Evolutionary conservation across 305 asterid species (phyloP).

Genomic region (Salvia sclarea): DNA sequence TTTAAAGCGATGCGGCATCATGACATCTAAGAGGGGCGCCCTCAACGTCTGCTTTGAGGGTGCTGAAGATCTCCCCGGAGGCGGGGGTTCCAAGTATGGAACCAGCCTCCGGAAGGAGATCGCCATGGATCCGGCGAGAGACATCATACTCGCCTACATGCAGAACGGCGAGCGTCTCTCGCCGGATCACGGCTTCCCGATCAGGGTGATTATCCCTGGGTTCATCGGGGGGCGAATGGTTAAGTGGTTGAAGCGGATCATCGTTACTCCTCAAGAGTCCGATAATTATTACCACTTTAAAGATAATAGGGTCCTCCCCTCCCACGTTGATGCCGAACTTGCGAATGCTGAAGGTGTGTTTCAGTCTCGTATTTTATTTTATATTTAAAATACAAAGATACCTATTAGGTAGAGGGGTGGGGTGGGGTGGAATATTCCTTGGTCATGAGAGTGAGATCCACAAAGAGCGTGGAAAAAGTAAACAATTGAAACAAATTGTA

Average conservation of each 20-base stretch:
- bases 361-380: background rate
- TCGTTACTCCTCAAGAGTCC: conserved; percentile 68
- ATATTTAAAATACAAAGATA: background rate
- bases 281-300: conserved; percentile 72
- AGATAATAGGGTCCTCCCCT: conserved; percentile 83
- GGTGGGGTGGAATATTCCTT: background rate
- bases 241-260: conserved; percentile 79
- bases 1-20: conserved; percentile 65
- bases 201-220: conserved; percentile 83
- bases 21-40: conserved; percentile 49
- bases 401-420: background rate
- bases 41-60: conserved; percentile 83
- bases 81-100: conserved; percentile 89
- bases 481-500: background rate
- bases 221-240: conserved; percentile 97
- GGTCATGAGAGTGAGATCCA: background rate
- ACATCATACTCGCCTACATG: conserved; percentile 82
- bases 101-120: conserved; percentile 60
- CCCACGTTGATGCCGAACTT: conserved; percentile 86
- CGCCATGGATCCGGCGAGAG: conserved; percentile 82
- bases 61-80: conserved; percentile 84
- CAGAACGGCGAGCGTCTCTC: conserved; percentile 71
- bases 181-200: conserved; percentile 90
- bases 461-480: background rate
- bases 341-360: conserved; percentile 79